Conservation (phyloP, 2,329 filamentous ascomycete genomes). For the Talaromyces piceae region DNA sequence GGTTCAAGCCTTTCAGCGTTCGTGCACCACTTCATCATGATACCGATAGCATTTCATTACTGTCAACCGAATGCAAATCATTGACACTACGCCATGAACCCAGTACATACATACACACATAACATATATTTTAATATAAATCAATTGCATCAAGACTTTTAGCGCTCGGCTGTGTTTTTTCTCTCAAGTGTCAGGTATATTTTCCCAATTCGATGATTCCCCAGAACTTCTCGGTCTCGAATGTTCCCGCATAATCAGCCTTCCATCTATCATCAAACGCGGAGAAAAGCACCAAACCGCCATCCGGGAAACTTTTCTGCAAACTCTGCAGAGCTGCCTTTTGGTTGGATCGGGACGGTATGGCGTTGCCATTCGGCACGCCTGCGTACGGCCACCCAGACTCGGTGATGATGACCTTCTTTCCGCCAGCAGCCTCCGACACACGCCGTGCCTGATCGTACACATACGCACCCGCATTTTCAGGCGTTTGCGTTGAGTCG, state of each 20-base stretch:
- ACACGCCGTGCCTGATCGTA: conserved; percentile 46
- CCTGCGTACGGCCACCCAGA: conserved; percentile 76
- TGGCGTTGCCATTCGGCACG: conserved; percentile 55
- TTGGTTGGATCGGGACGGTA: conserved; percentile 63
- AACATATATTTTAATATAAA: not conserved
- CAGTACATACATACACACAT: not conserved
- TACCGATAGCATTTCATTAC: not conserved
- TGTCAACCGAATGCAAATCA: not conserved
- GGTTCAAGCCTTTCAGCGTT: not conserved
- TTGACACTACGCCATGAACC: not conserved
- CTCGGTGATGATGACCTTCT: conserved; percentile 69
- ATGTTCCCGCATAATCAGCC: conserved; percentile 52
- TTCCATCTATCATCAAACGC: conserved; percentile 80
- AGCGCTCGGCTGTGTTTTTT: no score
- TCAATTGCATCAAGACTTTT: not conserved
- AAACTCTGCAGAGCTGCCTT: conserved; percentile 58
- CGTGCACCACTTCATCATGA: not conserved
- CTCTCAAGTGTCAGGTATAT: not conserved
- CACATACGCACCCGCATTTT: conserved; percentile 61
- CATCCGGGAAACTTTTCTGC: conserved; percentile 47
- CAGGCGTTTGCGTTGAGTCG: conserved; percentile 54
- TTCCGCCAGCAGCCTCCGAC: conserved; percentile 38
- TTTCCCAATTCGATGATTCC: conserved; percentile 36
- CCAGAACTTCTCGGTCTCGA: conserved; percentile 70
- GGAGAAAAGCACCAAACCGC: conserved; percentile 61